Base-by-base conservation (phyloP, 179 eudicot genomes). In the Nepenthes alata region DNA sequence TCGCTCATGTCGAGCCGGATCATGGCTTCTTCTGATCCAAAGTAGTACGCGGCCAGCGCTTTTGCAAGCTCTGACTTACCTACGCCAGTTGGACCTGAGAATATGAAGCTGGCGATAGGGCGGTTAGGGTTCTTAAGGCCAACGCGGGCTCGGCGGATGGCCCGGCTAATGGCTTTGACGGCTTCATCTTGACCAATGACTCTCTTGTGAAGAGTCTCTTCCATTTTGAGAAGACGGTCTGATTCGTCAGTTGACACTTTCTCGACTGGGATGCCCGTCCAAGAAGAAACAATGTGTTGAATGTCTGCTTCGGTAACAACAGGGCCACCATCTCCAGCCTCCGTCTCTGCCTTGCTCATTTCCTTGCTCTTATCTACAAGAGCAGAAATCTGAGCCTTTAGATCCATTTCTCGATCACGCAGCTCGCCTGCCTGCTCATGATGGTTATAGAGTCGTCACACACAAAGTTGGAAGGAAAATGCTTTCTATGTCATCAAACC, bases 1-100 rank as follows among this genome's bases (percentile, higher is more conserved):
- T 93, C 98, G 53, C 95, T 86, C 98, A 89, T 93, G 59, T 93
- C 98, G n/a, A 93, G 90, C 0, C 96, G 82, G 51, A 89, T 77
- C 98, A 93, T 93, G 44, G 87, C 80, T 50, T 89, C 88, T 67
- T 93, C 96, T 1, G 96, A 93, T 2, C 98, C 98, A 61, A 80
- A 93, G 73, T 89, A 93, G 83, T 81, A 89, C 2, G 90, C 67
- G 1, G 96, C 88, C 11, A 93, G 67, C 25, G 95, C 78, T 64
- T 93, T 93, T 0, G 98, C 96, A 15, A 93, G 84, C 67, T 93
- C 98, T 0, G 95, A 81, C 69, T 91, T 93, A 5, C 98, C 98
- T 3, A 89, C 98, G 37, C 98, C 96, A n/a, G 96, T 91, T 4
- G 96, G 96, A 13, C 98, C 98, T 0, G 95, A 89, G 63, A 93